These are phyloP conservation scores for Boletus mariae DNA, from an alignment of 1,284 basidiomycete genomes.

Conservation along the genomic window DNA sequence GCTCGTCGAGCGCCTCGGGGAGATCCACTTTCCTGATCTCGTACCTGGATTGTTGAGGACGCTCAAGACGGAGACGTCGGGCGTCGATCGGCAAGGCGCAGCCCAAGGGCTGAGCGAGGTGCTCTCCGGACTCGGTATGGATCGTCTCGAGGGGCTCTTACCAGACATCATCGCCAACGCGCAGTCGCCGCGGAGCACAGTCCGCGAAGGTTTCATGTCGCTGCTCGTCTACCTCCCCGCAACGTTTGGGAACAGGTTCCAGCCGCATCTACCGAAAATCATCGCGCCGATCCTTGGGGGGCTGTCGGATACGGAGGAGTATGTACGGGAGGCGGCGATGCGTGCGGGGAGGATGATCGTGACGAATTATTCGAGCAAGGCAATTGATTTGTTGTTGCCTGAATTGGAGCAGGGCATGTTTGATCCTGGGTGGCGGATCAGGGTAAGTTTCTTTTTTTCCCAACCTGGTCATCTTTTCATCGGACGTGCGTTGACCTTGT, in stretches of 20 bases:
- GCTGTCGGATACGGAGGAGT: slow-evolving; percentile 91
- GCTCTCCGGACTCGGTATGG: slow-evolving; percentile 94
- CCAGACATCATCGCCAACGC: slow-evolving; percentile 94
- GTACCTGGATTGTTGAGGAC: slow-evolving; percentile 88
- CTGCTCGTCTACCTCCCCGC: slow-evolving; percentile 94
- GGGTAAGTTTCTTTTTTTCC: slow-evolving; percentile 50
- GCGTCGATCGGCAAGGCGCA: slow-evolving; percentile 96
- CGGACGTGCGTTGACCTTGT: neutral
- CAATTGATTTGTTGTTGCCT: slow-evolving; percentile 91
- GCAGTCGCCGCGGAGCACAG: slow-evolving; percentile 84
- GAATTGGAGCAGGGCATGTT: slow-evolving; percentile 96
- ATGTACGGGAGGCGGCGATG: slow-evolving; percentile 95
- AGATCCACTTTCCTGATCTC: slow-evolving; percentile 93
- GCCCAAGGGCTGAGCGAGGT: slow-evolving; percentile 98
- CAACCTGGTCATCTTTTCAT: neutral
- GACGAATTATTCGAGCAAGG: slow-evolving; percentile 88
- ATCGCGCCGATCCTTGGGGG: slow-evolving; percentile 92
- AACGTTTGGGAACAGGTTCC: slow-evolving; percentile 94
- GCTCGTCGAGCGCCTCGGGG: slow-evolving; percentile 93
- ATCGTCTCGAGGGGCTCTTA: slow-evolving; percentile 90
- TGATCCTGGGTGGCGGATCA: slow-evolving; percentile 91
- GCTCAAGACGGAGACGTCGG: slow-evolving; percentile 90
- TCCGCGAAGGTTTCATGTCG: slow-evolving; percentile 98
- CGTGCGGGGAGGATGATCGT: slow-evolving; percentile 99
- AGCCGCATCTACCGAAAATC: slow-evolving; percentile 93